Evolutionary conservation across 2,329 filamentous ascomycete species (phyloP).

Genomic region (Pyrenophora teres): DNA sequence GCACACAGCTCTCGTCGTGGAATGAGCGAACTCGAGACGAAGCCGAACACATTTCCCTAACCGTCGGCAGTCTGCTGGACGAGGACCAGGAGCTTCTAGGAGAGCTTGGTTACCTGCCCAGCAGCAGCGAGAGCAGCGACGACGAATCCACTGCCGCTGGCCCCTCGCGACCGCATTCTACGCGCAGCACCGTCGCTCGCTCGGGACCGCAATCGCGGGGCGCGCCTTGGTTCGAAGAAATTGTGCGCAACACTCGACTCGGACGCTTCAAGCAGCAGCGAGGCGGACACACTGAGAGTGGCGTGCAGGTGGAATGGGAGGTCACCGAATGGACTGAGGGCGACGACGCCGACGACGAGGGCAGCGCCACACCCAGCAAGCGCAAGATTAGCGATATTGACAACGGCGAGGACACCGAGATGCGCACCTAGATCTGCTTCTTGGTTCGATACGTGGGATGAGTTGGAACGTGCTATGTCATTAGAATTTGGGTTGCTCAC

Average conservation of each 20-base stretch:
- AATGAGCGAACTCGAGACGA: slow-evolving; percentile 72
- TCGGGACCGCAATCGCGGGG: slow-evolving; percentile 52
- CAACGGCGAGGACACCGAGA: slow-evolving; percentile 39
- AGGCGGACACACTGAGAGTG: slow-evolving; percentile 67
- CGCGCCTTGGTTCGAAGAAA: slow-evolving; percentile 82
- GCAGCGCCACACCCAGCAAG: slow-evolving; percentile 32
- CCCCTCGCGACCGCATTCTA: slow-evolving; percentile 14
- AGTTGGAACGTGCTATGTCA: slow-evolving; percentile 11
- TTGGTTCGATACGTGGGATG: slow-evolving; percentile 1
- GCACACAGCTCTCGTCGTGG: slow-evolving; percentile 84
- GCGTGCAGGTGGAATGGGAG: slow-evolving; percentile 78
- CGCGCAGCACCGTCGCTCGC: slow-evolving; percentile 20
- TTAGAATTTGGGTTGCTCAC: slow-evolving; percentile 35
- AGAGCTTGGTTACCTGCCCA: slow-evolving; percentile 72
- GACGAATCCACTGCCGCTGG: slow-evolving; percentile 29
- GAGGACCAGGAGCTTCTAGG: slow-evolving; percentile 75
- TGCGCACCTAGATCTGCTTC: slow-evolving; percentile 29
- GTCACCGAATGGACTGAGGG: slow-evolving; percentile 67
- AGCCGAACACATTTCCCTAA: slow-evolving; percentile 78
- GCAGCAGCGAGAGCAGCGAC: slow-evolving; percentile 22
- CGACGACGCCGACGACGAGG: slow-evolving; percentile 47
- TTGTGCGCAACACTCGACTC: slow-evolving; percentile 76
- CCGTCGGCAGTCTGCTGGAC: slow-evolving; percentile 74
- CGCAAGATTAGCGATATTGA: slow-evolving; percentile 43
- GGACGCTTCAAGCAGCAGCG: slow-evolving; percentile 68